phyloP scores from a whole-genome alignment of 2,329 filamentous ascomycete species.

The Verticillium nubilum region DNA sequence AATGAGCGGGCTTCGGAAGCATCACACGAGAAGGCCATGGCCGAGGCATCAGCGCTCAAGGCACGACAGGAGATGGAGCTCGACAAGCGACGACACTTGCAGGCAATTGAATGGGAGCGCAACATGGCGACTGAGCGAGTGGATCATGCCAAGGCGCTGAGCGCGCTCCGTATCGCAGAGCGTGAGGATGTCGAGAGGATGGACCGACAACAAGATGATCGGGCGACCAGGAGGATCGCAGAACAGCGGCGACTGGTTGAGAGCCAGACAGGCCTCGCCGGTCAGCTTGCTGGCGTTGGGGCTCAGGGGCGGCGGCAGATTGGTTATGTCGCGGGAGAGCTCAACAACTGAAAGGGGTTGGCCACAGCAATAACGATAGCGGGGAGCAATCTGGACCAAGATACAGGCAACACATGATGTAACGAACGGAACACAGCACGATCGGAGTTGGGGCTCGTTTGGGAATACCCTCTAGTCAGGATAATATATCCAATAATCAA shows the following conservation, averaged over 20 bases:
- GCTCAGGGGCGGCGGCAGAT: conserved; percentile 41
- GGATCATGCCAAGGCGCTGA: conserved; percentile 43
- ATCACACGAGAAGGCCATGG: conserved; percentile 40
- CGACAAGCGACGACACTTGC: conserved; percentile 36
- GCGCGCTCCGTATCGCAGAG: conserved; percentile 42
- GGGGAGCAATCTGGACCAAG: neutral
- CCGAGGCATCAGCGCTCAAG: conserved; percentile 38
- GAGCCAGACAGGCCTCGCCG: conserved; percentile 32
- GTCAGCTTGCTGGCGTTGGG: conserved; percentile 23
- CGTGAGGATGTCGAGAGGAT: conserved; percentile 44
- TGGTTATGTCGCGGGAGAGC: conserved; percentile 49
- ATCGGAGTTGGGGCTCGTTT: neutral
- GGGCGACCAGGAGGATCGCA: conserved; percentile 38
- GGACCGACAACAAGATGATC: conserved; percentile 38
- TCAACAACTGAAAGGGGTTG: conserved; percentile 22
- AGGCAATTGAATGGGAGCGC: conserved; percentile 43
- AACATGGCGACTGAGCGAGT: conserved; percentile 38
- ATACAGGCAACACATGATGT: neutral
- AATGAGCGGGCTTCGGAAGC: conserved; percentile 30
- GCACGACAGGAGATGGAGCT: conserved; percentile 39
- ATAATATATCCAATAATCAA: neutral
- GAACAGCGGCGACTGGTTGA: conserved; percentile 48
- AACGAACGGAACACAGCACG: neutral
- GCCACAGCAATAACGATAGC: conserved; percentile 19
- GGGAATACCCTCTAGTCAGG: neutral